These are phyloP conservation scores for Tetrahymena malaccensis DNA, from an alignment of 73 alveolate species.

Conservation along the genomic window DNA sequence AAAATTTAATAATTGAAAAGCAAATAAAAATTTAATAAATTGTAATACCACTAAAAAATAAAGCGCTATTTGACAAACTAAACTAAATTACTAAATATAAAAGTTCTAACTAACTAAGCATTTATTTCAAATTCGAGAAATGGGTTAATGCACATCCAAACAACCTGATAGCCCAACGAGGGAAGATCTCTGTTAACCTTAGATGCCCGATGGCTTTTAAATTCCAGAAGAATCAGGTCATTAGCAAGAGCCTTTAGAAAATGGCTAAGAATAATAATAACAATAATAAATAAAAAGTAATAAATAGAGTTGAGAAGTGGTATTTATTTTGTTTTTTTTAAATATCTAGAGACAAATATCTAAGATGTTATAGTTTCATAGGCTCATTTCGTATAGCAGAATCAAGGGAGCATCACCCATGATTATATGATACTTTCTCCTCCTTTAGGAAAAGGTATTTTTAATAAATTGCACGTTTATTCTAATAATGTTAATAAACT, in stretches of 20 bases:
- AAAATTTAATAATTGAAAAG: too few species aligned
- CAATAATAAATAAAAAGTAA: not conserved
- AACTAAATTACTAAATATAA: not conserved
- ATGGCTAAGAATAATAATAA: not conserved
- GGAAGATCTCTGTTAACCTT: not conserved
- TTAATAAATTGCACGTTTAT: not conserved
- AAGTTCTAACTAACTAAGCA: not conserved
- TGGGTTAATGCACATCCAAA: not conserved
- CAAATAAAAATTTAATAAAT: not conserved
- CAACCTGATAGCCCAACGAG: not conserved
- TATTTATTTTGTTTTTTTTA: too few species aligned
- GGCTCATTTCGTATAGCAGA: conserved; percentile 8
- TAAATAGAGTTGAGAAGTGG: not conserved
- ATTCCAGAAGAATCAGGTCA: not conserved
- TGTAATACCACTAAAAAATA: not conserved
- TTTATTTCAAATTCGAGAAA: not conserved
- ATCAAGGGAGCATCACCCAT: conserved; percentile 6
- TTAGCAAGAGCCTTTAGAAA: not conserved
- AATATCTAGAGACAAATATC: not conserved
- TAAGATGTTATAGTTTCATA: not conserved
- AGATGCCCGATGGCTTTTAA: not conserved
- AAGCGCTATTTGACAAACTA: not conserved
- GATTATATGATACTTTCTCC: conserved; percentile 18
- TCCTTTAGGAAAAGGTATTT: conserved; percentile 26
- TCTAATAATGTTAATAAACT: not conserved